A percentile compares a stretch with the other conserved stretches of the same genome.
Evolutionary conservation across 2,329 filamentous ascomycete genomes (phyloP).

Genomic region (Aspergillus arachidicola): DNA sequence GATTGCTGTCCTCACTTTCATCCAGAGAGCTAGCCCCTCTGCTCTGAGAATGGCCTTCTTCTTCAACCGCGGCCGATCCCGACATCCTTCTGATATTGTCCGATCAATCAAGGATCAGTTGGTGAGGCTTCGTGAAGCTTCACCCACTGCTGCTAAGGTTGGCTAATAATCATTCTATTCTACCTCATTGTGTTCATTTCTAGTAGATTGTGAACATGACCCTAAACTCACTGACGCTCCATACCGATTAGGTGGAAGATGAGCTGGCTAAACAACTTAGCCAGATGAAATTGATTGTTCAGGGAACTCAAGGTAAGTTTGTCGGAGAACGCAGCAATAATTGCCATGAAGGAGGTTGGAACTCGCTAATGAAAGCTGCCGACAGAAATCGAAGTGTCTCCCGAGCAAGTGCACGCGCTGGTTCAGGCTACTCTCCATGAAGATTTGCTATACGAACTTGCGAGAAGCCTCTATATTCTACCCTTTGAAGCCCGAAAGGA

Average conservation of each 20-base stretch:
- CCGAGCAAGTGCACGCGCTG: conserved; percentile 84
- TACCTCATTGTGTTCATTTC: conserved; percentile 4
- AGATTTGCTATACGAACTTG: conserved; percentile 83
- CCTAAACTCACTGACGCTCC: conserved; percentile 16
- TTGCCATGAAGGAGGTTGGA: not conserved
- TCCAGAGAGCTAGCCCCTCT: conserved; percentile 13
- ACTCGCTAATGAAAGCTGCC: conserved; percentile 15
- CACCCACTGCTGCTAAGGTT: conserved; percentile 60
- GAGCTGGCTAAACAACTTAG: conserved; percentile 82
- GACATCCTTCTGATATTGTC: conserved; percentile 64
- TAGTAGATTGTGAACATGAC: not conserved
- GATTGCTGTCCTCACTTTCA: not conserved
- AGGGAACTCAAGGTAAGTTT: conserved; percentile 79
- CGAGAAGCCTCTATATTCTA: conserved; percentile 77
- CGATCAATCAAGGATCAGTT: conserved; percentile 66
- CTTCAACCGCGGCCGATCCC: conserved; percentile 64
- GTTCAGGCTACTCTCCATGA: conserved; percentile 84
- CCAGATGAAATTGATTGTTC: conserved; percentile 90
- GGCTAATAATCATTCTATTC: conserved; percentile 10
- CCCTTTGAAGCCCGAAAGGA: conserved; percentile 97
- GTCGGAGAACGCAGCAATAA: not conserved
- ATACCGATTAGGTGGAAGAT: conserved; percentile 68
- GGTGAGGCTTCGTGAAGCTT: conserved; percentile 60
- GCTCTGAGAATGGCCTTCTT: conserved; percentile 65
- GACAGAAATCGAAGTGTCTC: conserved; percentile 79